A percentile compares a stretch with the other conserved stretches of the same genome.
These are phyloP conservation scores for Boletellus sp. DNA, from an alignment of 1,284 basidiomycete genomes.

Conservation along the genomic window DNA sequence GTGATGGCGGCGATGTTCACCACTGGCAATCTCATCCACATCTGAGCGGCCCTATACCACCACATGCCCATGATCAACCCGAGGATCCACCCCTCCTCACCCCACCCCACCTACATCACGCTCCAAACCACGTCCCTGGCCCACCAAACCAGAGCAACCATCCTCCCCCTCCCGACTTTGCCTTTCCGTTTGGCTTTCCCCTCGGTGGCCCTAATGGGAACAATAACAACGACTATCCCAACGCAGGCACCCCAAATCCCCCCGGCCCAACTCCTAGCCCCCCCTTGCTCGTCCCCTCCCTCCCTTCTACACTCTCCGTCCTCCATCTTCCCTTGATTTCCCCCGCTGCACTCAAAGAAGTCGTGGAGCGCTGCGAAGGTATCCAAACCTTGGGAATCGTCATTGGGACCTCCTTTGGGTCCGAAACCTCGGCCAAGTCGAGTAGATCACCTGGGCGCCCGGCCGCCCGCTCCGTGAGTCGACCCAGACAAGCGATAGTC, in stretches of 20 bases:
- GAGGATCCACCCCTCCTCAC: slow-evolving; percentile 18
- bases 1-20: background rate
- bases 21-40: background rate
- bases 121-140: background rate
- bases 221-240: background rate
- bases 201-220: slow-evolving; percentile 4
- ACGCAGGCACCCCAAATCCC: slow-evolving; percentile 2
- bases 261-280: background rate
- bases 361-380: slow-evolving; percentile 19
- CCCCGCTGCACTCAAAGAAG: slow-evolving; percentile 21
- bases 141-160: background rate
- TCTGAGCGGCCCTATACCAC: background rate
- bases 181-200: slow-evolving; percentile 13
- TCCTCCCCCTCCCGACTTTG: slow-evolving; percentile 1
- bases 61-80: slow-evolving; percentile 4
- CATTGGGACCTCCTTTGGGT: slow-evolving; percentile 15
- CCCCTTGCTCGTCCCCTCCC: slow-evolving; percentile 11
- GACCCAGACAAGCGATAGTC: background rate
- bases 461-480: background rate
- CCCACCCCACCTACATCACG: slow-evolving; percentile 1
- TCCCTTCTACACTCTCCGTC: slow-evolving; percentile 17
- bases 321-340: slow-evolving; percentile 26
- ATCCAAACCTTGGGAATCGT: slow-evolving; percentile 19
- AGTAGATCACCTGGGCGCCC: background rate
- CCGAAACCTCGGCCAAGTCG: background rate